Evolutionary conservation across 225 moss, liverwort and hornwort species (phyloP), one percentile per base, ranked within the genome.

Genomic region (Polytrichum formosum): DNA sequence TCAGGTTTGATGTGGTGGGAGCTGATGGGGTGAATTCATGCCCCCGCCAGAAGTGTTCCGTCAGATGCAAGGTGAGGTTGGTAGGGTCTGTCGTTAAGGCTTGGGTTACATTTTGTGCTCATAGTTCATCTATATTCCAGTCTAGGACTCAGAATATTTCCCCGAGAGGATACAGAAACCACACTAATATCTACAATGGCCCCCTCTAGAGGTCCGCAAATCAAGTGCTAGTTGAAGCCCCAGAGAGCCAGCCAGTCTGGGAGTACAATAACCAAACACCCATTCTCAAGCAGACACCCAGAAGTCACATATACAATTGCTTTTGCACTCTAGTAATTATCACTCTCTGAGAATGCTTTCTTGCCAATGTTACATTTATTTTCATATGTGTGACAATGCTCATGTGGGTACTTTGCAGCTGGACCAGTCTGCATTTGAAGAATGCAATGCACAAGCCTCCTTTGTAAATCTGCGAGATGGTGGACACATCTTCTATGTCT

Each of bases 31-130:
- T 61, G 46, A 66, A 74, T 79, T 74, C 74, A 46, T 85, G 85
- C 54, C 21, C 71, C 21, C 46, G 62, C 61, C 76, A 81, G 25
- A 54, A 73, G 25, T 85, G 85, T 60, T 76, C 74, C n/a, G 33
- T 85, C 56, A 64, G 53, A 33, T 85, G 82, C 76, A 76, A 82
- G 85, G 85, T 80, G 46, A 77, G 66, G 16, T 46, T 46, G 46
- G 46, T 46, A 46, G 16, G 4, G 13, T 46, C 8, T 46, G 46
- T 46, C 46, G 46, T 37, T 35, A 35, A 37, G 3, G 37, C 13
- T 37, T 37, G 37, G 26, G 37, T 37, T 46, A 46, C 46, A 46
- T 46, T 46, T 46, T 46, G 35, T 46, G 46, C 16, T 46, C 46
- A 46, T 46, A 16, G 31, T 46, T 46, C 46, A 16, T 46, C 46